Conservation (phyloP, 2,329 filamentous ascomycete species). For the Huntiella bhutanensis region DNA sequence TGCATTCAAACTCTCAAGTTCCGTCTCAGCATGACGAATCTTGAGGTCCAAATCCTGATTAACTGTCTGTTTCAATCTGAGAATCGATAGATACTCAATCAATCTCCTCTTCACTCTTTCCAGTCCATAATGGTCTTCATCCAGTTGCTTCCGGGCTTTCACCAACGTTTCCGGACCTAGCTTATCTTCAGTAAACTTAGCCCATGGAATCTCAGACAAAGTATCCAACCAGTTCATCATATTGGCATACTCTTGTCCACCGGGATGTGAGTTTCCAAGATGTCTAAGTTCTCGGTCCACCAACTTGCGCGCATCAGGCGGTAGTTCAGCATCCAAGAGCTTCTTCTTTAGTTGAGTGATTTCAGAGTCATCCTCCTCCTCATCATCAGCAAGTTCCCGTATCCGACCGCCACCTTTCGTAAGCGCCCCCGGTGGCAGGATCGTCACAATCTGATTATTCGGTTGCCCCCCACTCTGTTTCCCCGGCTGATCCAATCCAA, state of each 20-base stretch:
- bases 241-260: constrained; percentile 90
- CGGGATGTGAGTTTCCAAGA: constrained; percentile 86
- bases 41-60: constrained; percentile 69
- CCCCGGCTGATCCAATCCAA: constrained; percentile 15
- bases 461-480: constrained; percentile 18
- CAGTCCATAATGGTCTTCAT: constrained; percentile 89
- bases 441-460: constrained; percentile 20
- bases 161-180: constrained; percentile 63
- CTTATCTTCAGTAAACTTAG: constrained; percentile 63
- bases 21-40: constrained; percentile 47
- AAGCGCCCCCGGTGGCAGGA: constrained; percentile 8
- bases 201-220: constrained; percentile 85
- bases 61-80: constrained; percentile 80
- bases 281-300: constrained; percentile 76
- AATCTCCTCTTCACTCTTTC: constrained; percentile 95
- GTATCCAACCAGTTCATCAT: constrained; percentile 88
- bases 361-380: constrained; percentile 75
- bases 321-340: constrained; percentile 62
- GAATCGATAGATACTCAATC: constrained; percentile 87
- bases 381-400: constrained; percentile 33
- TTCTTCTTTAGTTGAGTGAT: constrained; percentile 81
- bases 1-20: constrained; percentile 19
- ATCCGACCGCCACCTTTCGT: constrained; percentile 13
- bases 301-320: constrained; percentile 72
- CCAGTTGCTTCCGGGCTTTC: constrained; percentile 70